These are phyloP conservation scores for Septoria petroselini DNA, from an alignment of 2,329 filamentous ascomycete species.

Conservation along the genomic window DNA sequence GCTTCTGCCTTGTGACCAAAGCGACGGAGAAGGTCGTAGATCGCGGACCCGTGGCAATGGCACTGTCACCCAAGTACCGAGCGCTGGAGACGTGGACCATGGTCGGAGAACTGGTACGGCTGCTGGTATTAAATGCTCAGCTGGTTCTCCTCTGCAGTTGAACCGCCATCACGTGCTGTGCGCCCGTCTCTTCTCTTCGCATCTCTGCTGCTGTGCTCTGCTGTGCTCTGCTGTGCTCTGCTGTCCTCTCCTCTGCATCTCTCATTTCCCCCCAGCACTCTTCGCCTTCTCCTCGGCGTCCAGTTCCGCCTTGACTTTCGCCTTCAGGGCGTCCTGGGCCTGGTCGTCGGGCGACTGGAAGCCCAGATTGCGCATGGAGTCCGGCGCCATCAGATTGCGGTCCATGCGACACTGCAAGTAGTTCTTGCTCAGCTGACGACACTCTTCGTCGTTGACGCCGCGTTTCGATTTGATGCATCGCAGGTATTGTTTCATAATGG, in stretches of 20 bases:
- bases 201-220: too few species aligned
- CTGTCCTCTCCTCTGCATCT: background rate
- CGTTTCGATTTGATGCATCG: conserved; percentile 79
- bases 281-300: conserved; percentile 7
- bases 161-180: background rate
- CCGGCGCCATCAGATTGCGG: conserved; percentile 92
- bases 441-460: conserved; percentile 83
- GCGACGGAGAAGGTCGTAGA: too few species aligned
- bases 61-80: too few species aligned
- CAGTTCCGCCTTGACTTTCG: conserved; percentile 8
- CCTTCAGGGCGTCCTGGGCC: conserved; percentile 10
- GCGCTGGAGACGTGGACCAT: too few species aligned
- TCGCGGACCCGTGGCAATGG: too few species aligned
- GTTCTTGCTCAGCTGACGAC: conserved; percentile 77
- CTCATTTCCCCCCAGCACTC: conserved; percentile 2
- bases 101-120: too few species aligned
- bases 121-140: too few species aligned
- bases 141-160: too few species aligned
- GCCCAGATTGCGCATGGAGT: conserved; percentile 91
- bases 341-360: conserved; percentile 46
- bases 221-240: background rate
- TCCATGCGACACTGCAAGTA: conserved; percentile 96
- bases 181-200: too few species aligned
- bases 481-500: conserved; percentile 80
- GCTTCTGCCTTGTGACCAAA: too few species aligned